Percentiles rank a stretch among this genome's conserved stretches.
phyloP scores from a whole-genome alignment of 306 rosid species.

The Sphenostylis stenocarpa region DNA sequence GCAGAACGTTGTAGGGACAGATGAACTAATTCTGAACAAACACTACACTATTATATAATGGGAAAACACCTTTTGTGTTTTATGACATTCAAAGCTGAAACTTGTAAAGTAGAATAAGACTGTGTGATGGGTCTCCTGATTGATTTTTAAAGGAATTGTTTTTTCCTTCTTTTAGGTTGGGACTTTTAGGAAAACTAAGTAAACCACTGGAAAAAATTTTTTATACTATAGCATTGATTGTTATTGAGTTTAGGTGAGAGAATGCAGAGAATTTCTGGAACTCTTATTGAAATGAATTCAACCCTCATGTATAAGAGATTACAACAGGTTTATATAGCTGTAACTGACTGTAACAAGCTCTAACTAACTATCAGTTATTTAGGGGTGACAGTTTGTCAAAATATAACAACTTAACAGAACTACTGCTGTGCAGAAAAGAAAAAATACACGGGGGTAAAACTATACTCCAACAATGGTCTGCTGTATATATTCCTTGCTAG shows the following conservation, averaged over 20 bases:
- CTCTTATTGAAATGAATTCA: too few species aligned
- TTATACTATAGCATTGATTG: neutral
- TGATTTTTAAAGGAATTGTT: neutral
- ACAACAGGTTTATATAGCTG: too few species aligned
- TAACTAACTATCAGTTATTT: too few species aligned
- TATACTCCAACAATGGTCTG: neutral
- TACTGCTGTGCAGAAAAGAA: too few species aligned
- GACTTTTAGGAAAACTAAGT: slow-evolving; percentile 6
- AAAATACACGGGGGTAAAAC: too few species aligned
- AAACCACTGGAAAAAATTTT: neutral
- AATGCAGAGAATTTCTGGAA: too few species aligned
- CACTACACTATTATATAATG: neutral
- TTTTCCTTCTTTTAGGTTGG: neutral
- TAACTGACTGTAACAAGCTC: too few species aligned
- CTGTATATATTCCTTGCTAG: slow-evolving; percentile 7
- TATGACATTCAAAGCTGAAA: neutral
- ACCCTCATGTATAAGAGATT: too few species aligned
- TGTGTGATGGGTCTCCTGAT: neutral
- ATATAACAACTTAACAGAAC: too few species aligned
- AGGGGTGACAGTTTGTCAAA: too few species aligned
- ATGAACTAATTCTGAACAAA: slow-evolving; percentile 4
- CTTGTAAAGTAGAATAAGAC: slow-evolving; percentile 3
- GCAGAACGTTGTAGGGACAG: neutral
- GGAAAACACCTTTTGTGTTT: neutral
- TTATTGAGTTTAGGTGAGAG: too few species aligned